Evolutionary conservation across 2,329 filamentous ascomycete genomes (phyloP).

Genomic region (Dryadomyces sulphureus): DNA sequence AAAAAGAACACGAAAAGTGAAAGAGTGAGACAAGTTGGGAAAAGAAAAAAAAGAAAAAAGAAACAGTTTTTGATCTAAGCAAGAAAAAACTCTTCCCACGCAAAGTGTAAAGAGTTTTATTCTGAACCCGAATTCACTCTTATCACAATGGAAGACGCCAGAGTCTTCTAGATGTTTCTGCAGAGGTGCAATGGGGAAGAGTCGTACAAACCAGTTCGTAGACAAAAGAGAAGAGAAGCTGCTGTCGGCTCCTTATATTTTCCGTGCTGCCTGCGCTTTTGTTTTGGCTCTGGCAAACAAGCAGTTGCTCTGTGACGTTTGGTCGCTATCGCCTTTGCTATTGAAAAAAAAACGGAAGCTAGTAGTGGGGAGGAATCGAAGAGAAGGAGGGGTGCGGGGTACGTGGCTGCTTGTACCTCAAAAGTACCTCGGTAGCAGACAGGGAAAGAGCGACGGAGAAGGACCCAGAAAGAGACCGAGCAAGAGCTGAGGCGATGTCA

Average conservation of each 20-base stretch:
- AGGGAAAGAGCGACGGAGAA: background rate
- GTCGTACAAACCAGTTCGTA: no score
- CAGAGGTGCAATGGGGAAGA: no score
- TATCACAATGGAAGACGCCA: no score
- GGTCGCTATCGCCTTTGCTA: background rate
- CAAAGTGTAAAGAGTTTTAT: background rate
- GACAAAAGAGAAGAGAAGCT: no score
- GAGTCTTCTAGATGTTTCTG: no score
- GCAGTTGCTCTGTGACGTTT: background rate
- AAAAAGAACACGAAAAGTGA: background rate
- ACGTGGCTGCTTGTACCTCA: background rate
- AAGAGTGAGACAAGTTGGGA: background rate
- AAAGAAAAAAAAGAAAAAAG: constrained; percentile 1
- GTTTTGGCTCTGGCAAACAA: background rate
- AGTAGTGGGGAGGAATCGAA: constrained; percentile 2
- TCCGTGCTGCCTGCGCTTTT: background rate
- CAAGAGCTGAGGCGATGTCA: no score
- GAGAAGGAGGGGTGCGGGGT: constrained; percentile 3
- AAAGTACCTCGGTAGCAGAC: background rate
- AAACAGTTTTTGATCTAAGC: no score
- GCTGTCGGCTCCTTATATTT: background rate
- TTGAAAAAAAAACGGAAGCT: background rate
- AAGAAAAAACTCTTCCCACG: background rate
- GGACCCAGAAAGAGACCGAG: background rate
- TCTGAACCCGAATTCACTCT: no score